These are phyloP conservation scores for Metroxylon sagu DNA, from an alignment of 176 grass and related monocot species.

Conservation along the genomic window DNA sequence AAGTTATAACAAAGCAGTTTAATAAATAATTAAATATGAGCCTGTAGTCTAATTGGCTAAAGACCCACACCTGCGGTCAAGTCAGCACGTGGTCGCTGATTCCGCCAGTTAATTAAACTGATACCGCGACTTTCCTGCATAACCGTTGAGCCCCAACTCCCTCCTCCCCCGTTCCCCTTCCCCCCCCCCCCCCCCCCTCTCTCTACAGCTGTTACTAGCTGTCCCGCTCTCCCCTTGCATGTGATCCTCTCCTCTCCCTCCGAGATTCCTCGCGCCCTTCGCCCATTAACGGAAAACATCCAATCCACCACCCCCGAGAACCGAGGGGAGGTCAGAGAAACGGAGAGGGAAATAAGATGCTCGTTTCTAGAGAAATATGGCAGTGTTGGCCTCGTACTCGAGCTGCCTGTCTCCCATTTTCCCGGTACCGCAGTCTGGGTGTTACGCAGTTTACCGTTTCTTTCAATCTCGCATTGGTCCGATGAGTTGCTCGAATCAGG, in stretches of 20 bases:
- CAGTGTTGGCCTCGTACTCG: neutral
- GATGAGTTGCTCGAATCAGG: neutral
- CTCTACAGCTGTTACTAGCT: conserved; percentile 59
- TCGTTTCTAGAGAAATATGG: neutral
- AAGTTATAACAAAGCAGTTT: no score
- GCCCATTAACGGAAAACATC: conserved; percentile 1
- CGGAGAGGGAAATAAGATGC: neutral
- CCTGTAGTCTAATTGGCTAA: no score
- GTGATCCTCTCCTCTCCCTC: conserved; percentile 24
- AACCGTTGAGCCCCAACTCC: conserved; percentile 15
- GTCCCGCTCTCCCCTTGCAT: conserved; percentile 44
- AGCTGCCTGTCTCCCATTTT: neutral
- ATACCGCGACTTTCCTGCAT: conserved; percentile 20
- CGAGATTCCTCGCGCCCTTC: conserved; percentile 8
- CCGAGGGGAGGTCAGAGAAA: neutral
- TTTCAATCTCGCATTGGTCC: neutral
- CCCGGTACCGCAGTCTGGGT: neutral
- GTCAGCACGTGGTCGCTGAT: conserved; percentile 50
- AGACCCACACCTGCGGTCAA: conserved; percentile 5
- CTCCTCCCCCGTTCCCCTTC: neutral
- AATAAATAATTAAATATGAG: no score
- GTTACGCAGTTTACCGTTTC: conserved; percentile 1
- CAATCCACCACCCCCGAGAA: neutral
- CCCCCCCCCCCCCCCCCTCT: neutral
- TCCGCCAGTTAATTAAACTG: conserved; percentile 27